These are phyloP conservation scores for Hyphochytrium catenoides DNA, from an alignment of 352 stramenopile genomes.

Conservation along the genomic window DNA sequence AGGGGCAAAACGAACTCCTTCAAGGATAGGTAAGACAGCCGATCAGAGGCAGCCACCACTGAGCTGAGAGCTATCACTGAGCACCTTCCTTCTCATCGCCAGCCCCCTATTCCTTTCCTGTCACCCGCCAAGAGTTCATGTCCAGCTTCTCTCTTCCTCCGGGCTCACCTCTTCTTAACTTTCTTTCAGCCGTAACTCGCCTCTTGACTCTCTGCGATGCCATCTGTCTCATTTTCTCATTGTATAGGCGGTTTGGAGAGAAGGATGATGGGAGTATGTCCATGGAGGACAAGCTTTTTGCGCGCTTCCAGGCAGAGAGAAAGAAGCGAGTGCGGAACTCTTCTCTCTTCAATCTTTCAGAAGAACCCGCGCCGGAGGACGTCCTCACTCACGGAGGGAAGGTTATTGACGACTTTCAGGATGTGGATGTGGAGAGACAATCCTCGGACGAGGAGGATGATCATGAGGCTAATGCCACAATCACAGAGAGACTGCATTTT, in stretches of 20 bases:
- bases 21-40: conserved; percentile 21
- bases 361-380: conserved; percentile 37
- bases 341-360: conserved; percentile 35
- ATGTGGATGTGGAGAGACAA: conserved; percentile 15
- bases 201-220: conserved; percentile 10
- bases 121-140: no score
- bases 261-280: conserved; percentile 45
- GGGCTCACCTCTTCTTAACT: conserved; percentile 11
- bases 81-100: no score
- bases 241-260: conserved; percentile 35
- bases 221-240: no score
- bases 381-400: conserved; percentile 45
- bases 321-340: conserved; percentile 40
- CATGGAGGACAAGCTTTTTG: conserved; percentile 76
- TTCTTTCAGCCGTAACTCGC: conserved; percentile 9
- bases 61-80: neutral
- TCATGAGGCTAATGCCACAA: conserved; percentile 36
- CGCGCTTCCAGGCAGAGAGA: conserved; percentile 59
- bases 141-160: no score
- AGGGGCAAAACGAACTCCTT: conserved; percentile 71
- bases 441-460: conserved; percentile 24
- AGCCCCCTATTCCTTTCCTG: no score
- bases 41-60: neutral
- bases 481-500: conserved; percentile 62
- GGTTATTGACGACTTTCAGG: conserved; percentile 50